A percentile compares a stretch with the other conserved stretches of the same genome.
Evolutionary conservation across 208 protist species (phyloP).

Genomic region (Trypanosoma avium): DNA sequence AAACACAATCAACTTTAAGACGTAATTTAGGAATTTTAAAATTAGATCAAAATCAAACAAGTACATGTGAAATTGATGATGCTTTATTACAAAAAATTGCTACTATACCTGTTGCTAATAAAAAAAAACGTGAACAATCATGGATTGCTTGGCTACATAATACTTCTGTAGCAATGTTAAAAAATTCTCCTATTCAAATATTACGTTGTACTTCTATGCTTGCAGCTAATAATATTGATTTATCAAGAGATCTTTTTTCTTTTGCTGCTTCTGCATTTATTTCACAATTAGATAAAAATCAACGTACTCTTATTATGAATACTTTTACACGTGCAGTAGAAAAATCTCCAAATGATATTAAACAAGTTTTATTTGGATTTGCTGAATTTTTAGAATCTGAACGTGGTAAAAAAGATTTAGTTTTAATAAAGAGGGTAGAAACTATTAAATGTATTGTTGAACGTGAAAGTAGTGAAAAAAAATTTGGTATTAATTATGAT

Average conservation of each 20-base stretch:
- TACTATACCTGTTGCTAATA: constrained; percentile 68
- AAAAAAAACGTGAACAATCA: constrained; percentile 85
- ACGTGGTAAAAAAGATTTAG: constrained; percentile 53
- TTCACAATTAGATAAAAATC: constrained; percentile 34
- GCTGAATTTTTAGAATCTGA: constrained; percentile 88
- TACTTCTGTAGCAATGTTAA: constrained; percentile 65
- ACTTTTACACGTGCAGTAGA: constrained; percentile 66
- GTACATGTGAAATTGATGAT: constrained; percentile 39
- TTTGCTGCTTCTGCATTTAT: constrained; percentile 82
- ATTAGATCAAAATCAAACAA: constrained; percentile 68
- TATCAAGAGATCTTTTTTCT: constrained; percentile 79
- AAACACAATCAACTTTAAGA: constrained; percentile 78
- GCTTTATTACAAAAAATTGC: constrained; percentile 60
- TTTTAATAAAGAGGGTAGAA: constrained; percentile 45
- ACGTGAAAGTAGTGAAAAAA: constrained; percentile 46
- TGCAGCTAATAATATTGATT: constrained; percentile 69
- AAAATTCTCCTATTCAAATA: constrained; percentile 80
- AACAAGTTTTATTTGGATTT: constrained; percentile 79
- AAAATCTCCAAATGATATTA: constrained; percentile 72
- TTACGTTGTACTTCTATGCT: constrained; percentile 50
- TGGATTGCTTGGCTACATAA: constrained; percentile 90
- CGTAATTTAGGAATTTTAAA: constrained; percentile 81
- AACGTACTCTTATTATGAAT: constrained; percentile 63
- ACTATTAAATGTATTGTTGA: constrained; percentile 53
- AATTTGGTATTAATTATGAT: constrained; percentile 93